Evolutionary conservation across 495 filamentous ascomycete species (phyloP), one percentile per base, ranked within the genome.

Genomic region (Umbilicaria muhlenbergii): DNA sequence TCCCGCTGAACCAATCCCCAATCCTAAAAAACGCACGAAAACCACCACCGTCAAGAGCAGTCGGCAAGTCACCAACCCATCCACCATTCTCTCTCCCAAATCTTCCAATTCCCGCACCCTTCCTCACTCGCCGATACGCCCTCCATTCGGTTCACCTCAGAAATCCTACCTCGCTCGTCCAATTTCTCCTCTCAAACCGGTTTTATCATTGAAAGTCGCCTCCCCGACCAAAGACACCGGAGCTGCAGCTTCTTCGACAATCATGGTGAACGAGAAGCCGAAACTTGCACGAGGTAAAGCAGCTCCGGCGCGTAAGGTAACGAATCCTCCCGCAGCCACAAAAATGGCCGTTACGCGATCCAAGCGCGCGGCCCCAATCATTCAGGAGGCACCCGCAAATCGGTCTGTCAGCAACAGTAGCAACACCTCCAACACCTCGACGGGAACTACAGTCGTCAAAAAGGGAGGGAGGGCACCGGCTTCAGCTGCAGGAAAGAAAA

Each of bases 91-190:
- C 11, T 91, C 86, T 0, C 85, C 86, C 11, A 80, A 84, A 51
- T 86, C 85, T 0, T 75, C 76, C 19, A 91, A 93, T 56, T 83
- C 81, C 2, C 73, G 81, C 21, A 71, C 78, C 13, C 66, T 77
- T 38, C 78, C 73, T 3, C 66, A 70, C 41, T 78, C 77, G 3
- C 75, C 75, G 7, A 61, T 74, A 51, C 60, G 57, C 34, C 51
- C 67, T 13, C 63, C 59, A 11, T 58, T 64, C 17, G 66, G 64
- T 35, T 58, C 68, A 10, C 62, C 67, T 32, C 55, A 62, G 38
- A 65, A 68, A 34, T 65, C 68, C 3, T 66, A 69, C 38, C 47
- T 75, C 3, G 63, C 74, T 4, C 69, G 64, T 11, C 71, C 70
- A 7, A 63, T 66, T 13, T 75, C 75, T 14, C 70, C 74, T 11